phyloP scores from a whole-genome alignment of 371 early-diverging fungal genomes.

The Mortierella sp. region DNA sequence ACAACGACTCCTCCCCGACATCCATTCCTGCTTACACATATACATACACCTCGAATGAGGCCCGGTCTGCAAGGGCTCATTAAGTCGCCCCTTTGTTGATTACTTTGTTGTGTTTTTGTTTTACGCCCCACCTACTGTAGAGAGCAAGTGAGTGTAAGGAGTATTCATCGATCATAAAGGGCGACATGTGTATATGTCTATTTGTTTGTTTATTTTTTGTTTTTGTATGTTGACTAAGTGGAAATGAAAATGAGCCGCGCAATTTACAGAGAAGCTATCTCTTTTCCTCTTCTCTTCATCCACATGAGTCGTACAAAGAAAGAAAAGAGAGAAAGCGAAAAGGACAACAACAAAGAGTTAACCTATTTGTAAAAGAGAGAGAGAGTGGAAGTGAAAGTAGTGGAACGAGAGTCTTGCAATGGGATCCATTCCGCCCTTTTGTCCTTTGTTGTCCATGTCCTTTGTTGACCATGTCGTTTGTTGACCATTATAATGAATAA shows the following conservation, averaged over 20 bases:
- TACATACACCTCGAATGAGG: no score
- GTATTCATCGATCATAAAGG: background rate
- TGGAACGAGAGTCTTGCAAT: no score
- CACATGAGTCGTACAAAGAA: conserved; percentile 11
- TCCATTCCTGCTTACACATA: conserved; percentile 6
- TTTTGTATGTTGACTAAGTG: background rate
- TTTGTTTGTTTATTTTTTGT: background rate
- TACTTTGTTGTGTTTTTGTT: background rate
- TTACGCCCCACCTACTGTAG: background rate
- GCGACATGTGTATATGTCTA: background rate
- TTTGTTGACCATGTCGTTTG: no score
- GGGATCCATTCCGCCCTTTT: background rate
- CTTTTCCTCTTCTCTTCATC: background rate
- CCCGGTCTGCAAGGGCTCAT: conserved; percentile 2
- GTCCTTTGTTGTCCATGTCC: background rate
- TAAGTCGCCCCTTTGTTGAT: background rate
- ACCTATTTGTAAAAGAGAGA: background rate
- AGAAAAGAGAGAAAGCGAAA: background rate
- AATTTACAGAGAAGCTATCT: background rate
- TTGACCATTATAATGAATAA: no score
- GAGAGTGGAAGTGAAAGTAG: background rate
- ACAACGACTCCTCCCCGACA: background rate
- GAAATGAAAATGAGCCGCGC: conserved; percentile 2
- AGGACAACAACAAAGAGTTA: background rate
- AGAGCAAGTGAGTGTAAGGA: background rate